Percentiles rank a stretch among this genome's conserved stretches.
Evolutionary conservation across 2,329 filamentous ascomycete species (phyloP).

Genomic region (Thielaviopsis musarum): DNA sequence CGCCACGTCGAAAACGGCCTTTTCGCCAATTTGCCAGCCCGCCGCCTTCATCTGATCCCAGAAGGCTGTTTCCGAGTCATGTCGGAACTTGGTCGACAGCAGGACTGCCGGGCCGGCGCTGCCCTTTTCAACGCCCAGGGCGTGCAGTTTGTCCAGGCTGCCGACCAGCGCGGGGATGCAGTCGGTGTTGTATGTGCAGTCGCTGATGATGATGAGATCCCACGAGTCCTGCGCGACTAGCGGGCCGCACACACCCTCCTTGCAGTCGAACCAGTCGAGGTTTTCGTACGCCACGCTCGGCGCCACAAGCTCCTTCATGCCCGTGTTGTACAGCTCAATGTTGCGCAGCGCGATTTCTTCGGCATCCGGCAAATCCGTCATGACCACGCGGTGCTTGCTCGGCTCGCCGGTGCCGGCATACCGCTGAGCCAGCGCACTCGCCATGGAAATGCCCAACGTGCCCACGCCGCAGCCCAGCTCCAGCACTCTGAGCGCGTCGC

Average conservation of each 20-base stretch:
- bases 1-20: conserved; percentile 27
- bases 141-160: conserved; percentile 34
- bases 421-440: conserved; percentile 19
- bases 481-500: conserved; percentile 20
- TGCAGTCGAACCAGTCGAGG: conserved; percentile 39
- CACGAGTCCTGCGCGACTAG: conserved; percentile 25
- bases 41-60: conserved; percentile 29
- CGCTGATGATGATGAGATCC: conserved; percentile 39
- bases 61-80: conserved; percentile 32
- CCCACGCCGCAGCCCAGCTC: conserved; percentile 42
- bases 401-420: not conserved
- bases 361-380: conserved; percentile 40
- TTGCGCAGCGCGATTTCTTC: conserved; percentile 32
- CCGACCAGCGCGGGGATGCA: conserved; percentile 35
- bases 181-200: conserved; percentile 46
- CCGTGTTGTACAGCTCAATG: conserved; percentile 20
- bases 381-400: conserved; percentile 21
- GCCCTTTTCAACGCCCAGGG: conserved; percentile 14
- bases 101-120: conserved; percentile 26
- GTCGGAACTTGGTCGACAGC: conserved; percentile 38
- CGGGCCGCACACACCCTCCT: conserved; percentile 26
- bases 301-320: conserved; percentile 1
- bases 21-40: conserved; percentile 28
- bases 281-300: conserved; percentile 31
- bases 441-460: conserved; percentile 34